Conservation (phyloP, 2,329 filamentous ascomycete species). For the Colletotrichum endophyticum region DNA sequence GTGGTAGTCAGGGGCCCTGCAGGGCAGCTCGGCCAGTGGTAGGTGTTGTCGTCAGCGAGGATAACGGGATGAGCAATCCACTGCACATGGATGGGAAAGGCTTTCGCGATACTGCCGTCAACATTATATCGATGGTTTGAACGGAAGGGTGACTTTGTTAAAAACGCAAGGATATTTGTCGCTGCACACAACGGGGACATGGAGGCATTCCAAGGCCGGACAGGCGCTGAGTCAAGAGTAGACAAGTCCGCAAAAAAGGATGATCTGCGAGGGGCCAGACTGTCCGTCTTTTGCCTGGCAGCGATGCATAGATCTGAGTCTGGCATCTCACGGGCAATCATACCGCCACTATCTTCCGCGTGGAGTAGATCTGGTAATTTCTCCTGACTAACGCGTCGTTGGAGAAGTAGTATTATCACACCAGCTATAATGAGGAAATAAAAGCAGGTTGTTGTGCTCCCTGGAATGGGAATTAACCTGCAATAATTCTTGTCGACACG, state of each 20-base stretch:
- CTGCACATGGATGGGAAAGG: not conserved
- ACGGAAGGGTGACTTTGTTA: not conserved
- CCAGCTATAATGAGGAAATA: not conserved
- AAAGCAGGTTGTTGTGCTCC: not conserved
- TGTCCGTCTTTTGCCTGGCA: no score
- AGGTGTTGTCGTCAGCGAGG: not conserved
- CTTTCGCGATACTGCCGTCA: not conserved
- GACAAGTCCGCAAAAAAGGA: not conserved
- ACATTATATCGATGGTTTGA: not conserved
- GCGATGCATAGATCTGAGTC: no score
- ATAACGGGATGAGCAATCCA: not conserved
- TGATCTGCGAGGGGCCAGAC: not conserved
- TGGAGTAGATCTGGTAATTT: not conserved
- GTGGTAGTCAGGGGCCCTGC: not conserved
- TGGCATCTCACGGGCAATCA: no score
- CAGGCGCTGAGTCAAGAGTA: not conserved
- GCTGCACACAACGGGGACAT: not conserved
- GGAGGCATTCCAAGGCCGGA: not conserved
- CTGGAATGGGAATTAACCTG: not conserved
- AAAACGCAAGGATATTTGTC: not conserved
- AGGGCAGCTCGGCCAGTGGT: not conserved
- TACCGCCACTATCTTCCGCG: not conserved
- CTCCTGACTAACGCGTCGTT: not conserved
- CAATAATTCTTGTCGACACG: not conserved
- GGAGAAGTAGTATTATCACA: not conserved